phyloP scores from a whole-genome alignment of 768 basidiomycete species.

The Mrakia blollopis region DNA sequence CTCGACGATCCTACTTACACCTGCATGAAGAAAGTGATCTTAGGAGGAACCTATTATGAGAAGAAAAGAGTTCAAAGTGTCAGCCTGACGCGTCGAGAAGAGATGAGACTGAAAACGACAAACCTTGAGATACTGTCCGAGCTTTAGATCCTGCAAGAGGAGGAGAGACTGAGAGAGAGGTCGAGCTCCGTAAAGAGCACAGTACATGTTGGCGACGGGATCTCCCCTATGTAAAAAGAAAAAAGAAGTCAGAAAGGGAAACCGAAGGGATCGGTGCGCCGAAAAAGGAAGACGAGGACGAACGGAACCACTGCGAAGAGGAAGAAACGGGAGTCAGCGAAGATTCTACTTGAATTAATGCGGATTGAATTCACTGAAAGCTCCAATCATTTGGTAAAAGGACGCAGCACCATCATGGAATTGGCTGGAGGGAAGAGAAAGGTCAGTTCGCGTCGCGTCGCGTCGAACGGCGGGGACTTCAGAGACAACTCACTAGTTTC shows the following conservation, averaged over 20 bases:
- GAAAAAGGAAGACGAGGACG: too few relatives aligned
- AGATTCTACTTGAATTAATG: too few relatives aligned
- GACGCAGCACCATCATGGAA: not conserved
- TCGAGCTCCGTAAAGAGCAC: slow-evolving; percentile 36
- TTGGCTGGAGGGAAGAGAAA: not conserved
- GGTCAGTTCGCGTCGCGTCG: not conserved
- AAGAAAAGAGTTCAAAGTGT: too few relatives aligned
- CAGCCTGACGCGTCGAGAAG: too few relatives aligned
- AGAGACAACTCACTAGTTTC: too few relatives aligned
- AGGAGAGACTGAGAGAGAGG: slow-evolving; percentile 35
- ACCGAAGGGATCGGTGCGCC: too few relatives aligned
- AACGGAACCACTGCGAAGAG: too few relatives aligned
- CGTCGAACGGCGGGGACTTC: too few relatives aligned
- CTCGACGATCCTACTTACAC: slow-evolving; percentile 22
- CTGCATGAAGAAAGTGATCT: slow-evolving; percentile 37
- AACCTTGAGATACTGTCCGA: slow-evolving; percentile 36
- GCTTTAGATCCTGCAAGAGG: slow-evolving; percentile 38
- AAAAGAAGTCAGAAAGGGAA: too few relatives aligned
- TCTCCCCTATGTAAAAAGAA: slow-evolving; percentile 29
- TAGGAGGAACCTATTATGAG: slow-evolving; percentile 33
- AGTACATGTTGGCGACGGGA: slow-evolving; percentile 35
- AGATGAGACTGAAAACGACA: too few relatives aligned
- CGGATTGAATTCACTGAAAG: slow-evolving; percentile 18
- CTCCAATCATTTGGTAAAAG: slow-evolving; percentile 36
- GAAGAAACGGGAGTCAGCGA: too few relatives aligned